Evolutionary conservation across 116 monocot species (phyloP).

Genomic region (Cymodocea nodosa): DNA sequence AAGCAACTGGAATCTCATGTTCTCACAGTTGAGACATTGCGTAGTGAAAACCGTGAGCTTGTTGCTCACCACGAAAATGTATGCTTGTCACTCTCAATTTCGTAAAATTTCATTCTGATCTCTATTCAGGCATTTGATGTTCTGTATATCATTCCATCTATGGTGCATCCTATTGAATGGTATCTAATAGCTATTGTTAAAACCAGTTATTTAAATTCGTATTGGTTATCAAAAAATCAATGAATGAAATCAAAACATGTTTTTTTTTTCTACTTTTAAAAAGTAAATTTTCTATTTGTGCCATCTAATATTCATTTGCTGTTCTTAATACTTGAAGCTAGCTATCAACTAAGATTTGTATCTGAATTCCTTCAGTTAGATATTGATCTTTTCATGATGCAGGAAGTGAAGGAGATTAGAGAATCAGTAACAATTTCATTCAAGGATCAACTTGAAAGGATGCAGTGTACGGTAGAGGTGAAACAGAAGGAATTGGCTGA

Average conservation of each 20-base stretch:
- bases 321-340: not conserved
- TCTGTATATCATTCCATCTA: no score
- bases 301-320: not conserved
- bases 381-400: slow-evolving; percentile 6
- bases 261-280: no score
- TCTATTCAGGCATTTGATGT: no score
- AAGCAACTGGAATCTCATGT: slow-evolving; percentile 86
- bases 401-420: slow-evolving; percentile 74
- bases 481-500: slow-evolving; percentile 57
- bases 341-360: not conserved
- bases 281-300: no score
- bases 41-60: slow-evolving; percentile 31
- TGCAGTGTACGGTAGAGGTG: slow-evolving; percentile 32
- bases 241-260: no score
- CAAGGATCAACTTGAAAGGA: slow-evolving; percentile 50
- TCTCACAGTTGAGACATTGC: slow-evolving; percentile 61
- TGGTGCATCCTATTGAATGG: no score
- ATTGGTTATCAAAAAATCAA: no score
- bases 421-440: slow-evolving; percentile 59
- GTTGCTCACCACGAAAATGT: slow-evolving; percentile 72
- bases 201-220: no score
- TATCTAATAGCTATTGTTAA: no score
- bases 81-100: not conserved
- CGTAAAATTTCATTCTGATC: no score
- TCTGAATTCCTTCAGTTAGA: not conserved